Evolutionary conservation across 2,329 filamentous ascomycete genomes (phyloP), one percentile per base, ranked within the genome.

Genomic region (Aspergillus sp.): DNA sequence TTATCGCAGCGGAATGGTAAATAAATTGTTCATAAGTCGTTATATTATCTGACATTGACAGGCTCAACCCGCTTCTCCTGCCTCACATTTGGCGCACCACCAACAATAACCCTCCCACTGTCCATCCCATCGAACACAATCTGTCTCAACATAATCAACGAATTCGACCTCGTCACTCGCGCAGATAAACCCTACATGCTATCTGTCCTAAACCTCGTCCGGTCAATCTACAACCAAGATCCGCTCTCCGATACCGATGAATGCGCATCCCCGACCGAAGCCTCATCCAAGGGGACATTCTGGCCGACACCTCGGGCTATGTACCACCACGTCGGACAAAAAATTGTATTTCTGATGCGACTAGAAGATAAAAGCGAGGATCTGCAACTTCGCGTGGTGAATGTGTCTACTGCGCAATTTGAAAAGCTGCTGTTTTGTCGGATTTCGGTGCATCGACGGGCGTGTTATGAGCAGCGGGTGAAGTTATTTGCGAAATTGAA

Each of bases 371-470:
- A 34, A 34, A 19, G 33, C 12, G 33, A 19, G 33, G 19, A 19
- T 7, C 37, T 40, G 5, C 43, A 36, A 13, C 30, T 44, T 30
- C 38, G 33, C 8, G 33, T 33, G 1, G 13, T 31, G 2, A 13
- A 34, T 9, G 28, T 44, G 8, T 31, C 43, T 6, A 37, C 31
- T 6, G 27, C 33, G 8, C 36, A 40, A n/a, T 44, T 37, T 9
- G 43, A 44, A 11, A 30, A 35, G n/a, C 19, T 44, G 7, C 27
- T 44, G 8, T 44, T 44, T 11, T 44, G 43, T 12, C 43, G 43
- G 11, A 19, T 40, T 27, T 35, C 39, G n/a, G 44, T 46, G n/a
- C 40, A 46, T 36, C 37, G 27, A 26, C 35, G 40, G 19, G 26
- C 29, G 10, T 39, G 40, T 27, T 46, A 42, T 36, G 36, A 27